phyloP scores from a whole-genome alignment of 179 eudicot genomes.

The Carnegiea gigantea region DNA sequence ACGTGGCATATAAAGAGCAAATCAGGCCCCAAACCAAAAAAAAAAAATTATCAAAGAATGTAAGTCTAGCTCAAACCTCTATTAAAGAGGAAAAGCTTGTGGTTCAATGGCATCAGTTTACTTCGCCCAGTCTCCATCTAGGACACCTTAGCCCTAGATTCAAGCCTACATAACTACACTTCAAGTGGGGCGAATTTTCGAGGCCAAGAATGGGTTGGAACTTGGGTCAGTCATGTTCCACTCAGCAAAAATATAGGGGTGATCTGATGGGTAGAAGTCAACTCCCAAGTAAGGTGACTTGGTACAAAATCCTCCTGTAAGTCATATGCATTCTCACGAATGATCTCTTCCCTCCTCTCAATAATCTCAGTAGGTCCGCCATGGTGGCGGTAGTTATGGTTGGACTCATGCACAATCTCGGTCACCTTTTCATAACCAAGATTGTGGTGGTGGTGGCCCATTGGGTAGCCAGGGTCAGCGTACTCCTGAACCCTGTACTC shows the following conservation, averaged over 20 bases:
- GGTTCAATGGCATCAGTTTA: background rate
- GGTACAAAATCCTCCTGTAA: constrained; percentile 9
- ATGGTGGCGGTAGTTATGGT: constrained; percentile 18
- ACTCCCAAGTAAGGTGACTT: too few species aligned
- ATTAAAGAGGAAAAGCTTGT: background rate
- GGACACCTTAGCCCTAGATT: too few species aligned
- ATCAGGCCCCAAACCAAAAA: too few species aligned
- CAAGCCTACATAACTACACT: too few species aligned
- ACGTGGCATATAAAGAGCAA: background rate
- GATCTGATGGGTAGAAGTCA: too few species aligned
- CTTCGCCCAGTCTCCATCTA: too few species aligned
- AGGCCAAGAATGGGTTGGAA: too few species aligned
- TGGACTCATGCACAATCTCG: constrained; percentile 9
- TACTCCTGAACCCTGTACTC: constrained; percentile 24
- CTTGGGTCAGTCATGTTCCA: too few species aligned
- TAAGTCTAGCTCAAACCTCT: too few species aligned
- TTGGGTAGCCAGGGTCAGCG: constrained; percentile 14
- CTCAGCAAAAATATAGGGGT: too few species aligned
- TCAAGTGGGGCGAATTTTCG: too few species aligned
- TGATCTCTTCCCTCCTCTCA: constrained; percentile 28
- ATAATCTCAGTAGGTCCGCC: constrained; percentile 17
- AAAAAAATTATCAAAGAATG: background rate
- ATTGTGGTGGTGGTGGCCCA: constrained; percentile 11
- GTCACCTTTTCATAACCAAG: background rate
- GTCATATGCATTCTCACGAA: constrained; percentile 24